Percentiles rank a stretch among this genome's conserved stretches.
Evolutionary conservation across 441 rosid species (phyloP).

Genomic region (Adansonia rubrostipa): DNA sequence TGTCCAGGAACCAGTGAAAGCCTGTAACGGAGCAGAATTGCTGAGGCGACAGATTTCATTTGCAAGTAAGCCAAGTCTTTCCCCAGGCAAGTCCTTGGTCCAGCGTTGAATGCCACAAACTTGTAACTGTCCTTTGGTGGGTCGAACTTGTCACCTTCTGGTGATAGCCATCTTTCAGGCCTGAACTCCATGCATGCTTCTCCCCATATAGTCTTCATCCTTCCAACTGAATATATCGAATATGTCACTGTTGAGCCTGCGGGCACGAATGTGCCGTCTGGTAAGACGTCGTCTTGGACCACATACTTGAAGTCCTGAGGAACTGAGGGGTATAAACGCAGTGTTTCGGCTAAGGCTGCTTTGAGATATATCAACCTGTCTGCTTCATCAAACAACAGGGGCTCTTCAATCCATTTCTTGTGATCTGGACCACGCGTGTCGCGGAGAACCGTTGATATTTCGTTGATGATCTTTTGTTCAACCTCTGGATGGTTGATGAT

Average conservation of each 20-base stretch:
- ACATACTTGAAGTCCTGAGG: constrained; percentile 90
- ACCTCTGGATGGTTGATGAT: constrained; percentile 72
- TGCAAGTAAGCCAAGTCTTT: constrained; percentile 90
- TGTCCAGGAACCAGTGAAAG: constrained; percentile 70
- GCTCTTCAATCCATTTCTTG: constrained; percentile 68
- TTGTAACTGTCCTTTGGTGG: constrained; percentile 82
- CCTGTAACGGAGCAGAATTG: constrained; percentile 80
- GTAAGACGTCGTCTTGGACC: constrained; percentile 68
- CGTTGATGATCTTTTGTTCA: constrained; percentile 66
- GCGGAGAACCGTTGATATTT: constrained; percentile 57
- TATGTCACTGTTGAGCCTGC: constrained; percentile 87
- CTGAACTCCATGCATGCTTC: constrained; percentile 82
- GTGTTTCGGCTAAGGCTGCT: constrained; percentile 86
- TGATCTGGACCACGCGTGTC: constrained; percentile 76
- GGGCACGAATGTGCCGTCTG: constrained; percentile 82
- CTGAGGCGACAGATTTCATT: constrained; percentile 94
- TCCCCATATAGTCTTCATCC: constrained; percentile 91
- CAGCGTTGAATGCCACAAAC: constrained; percentile 90
- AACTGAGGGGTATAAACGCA: constrained; percentile 88
- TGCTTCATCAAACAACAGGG: constrained; percentile 84
- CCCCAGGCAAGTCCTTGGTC: constrained; percentile 92
- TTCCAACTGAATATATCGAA: constrained; percentile 86
- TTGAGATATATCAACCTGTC: constrained; percentile 78
- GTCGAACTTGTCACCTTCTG: constrained; percentile 58
- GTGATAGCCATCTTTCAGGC: constrained; percentile 82